phyloP scores from a whole-genome alignment of 1,284 basidiomycete species.

The Puccinia novopanici region DNA sequence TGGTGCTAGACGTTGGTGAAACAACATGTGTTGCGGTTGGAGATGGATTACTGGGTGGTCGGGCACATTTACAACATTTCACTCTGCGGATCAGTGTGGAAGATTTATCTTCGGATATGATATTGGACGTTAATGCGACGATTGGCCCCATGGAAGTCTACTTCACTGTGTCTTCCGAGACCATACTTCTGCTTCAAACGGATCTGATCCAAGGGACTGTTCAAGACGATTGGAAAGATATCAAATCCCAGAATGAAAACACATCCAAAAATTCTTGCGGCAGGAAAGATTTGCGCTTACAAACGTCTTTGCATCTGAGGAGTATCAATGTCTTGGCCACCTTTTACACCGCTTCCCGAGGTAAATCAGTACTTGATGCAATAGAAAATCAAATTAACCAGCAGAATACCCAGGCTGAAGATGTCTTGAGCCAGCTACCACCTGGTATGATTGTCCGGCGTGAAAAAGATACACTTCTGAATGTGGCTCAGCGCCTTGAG shows the following conservation, averaged over 20 bases:
- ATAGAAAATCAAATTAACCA: conserved; percentile 27
- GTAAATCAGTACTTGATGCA: conserved; percentile 22
- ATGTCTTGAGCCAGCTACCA: conserved; percentile 29
- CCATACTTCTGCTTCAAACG: conserved; percentile 32
- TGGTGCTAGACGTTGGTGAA: conserved; percentile 26
- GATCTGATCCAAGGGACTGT: conserved; percentile 31
- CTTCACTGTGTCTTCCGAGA: conserved; percentile 33
- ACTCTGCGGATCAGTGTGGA: conserved; percentile 29
- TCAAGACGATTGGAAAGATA: conserved; percentile 39
- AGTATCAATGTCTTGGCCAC: conserved; percentile 34
- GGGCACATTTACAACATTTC: conserved; percentile 16
- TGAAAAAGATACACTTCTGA: conserved; percentile 37
- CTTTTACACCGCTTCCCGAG: conserved; percentile 36
- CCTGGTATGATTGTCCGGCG: conserved; percentile 36
- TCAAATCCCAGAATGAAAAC: conserved; percentile 20
- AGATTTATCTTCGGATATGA: conserved; percentile 37
- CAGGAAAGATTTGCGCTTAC: conserved; percentile 20
- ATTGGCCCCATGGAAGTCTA: conserved; percentile 30
- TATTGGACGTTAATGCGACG: conserved; percentile 30
- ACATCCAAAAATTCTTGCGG: not conserved
- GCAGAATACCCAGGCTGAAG: conserved; percentile 35
- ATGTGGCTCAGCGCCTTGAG: conserved; percentile 35
- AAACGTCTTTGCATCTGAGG: conserved; percentile 33
- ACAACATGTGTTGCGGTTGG: conserved; percentile 15
- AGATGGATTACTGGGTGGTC: conserved; percentile 36